Base-by-base conservation (phyloP, 2,329 filamentous ascomycete genomes). In the Aspergillus fructus region DNA sequence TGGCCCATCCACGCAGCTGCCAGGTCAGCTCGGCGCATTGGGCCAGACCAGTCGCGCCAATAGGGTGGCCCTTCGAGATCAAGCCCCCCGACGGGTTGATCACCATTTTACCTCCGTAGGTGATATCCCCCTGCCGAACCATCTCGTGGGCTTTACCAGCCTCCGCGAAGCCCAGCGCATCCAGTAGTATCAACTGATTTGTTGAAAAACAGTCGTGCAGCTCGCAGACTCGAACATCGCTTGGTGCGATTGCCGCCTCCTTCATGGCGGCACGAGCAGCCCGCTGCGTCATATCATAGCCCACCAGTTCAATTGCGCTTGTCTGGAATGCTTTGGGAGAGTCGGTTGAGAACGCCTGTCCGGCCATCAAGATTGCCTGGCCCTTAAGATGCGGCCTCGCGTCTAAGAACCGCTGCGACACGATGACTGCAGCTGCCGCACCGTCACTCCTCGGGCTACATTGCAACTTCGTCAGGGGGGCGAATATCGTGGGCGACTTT, bases 391-490 rank as follows among this genome's bases (percentile, higher is more conserved):
- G 87, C 1, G 93, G 93, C 21, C 91, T 85, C 8, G 88, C 88
- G 68, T 93, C 89, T 54, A 97, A 85, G 83, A 97, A 97, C 48
- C 83, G 84, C 76, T 96, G 88, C 0, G 91, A 96, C 54, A 96
- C 92, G 52, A 99, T 79, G 34, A 97, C 88, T 13, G 90, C 91
- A 1, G 94, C 92, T 1, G 92, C 93, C 47, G 88, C 90, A 49
- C 93, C 93, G 74, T 97, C 94, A 0, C 91, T 96, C 1, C 93
- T 97, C 1, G 94, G 93, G 77, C 93, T 97, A 83, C 93, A 97
- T 79, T 97, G 94, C 17, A 97, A 87, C 78, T 97, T 97, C 57
- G 94, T 97, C 55, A 97, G 83, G 15, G 93, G 93, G 63, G 86
- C 85, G 77, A 91, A 86, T 75, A 97, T 90, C 83, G 86, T 89